Base-by-base conservation (phyloP, 345 rosid genomes). In the Murraya koenigii region DNA sequence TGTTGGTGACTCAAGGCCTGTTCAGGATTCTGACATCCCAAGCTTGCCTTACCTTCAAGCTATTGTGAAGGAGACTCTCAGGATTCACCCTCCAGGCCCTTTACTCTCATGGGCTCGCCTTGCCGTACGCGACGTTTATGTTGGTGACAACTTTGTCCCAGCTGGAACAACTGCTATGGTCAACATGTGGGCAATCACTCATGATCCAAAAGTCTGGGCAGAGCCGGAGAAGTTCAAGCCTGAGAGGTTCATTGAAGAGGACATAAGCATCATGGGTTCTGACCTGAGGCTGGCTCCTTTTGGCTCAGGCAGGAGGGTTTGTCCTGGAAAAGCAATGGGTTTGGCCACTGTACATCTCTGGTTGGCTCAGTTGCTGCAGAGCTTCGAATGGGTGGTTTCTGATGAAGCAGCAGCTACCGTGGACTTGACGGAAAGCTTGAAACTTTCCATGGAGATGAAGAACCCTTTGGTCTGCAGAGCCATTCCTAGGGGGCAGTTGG, bases 111-210 rank as follows among this genome's bases (percentile, higher is more conserved):
- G 97, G 97, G 98, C 97, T 13, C 83, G 98, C 26, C 87, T 93
- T 0, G 90, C 97, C 2, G 84, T 85, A 65, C 93, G 89, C 20
- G 95, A 94, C 81, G 84, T 85, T 66, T 85, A 83, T 4, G 75
- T 93, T 0, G 94, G 91, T 13, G 72, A 78, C 7, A 75, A 74
- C 62, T 80, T 88, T 32, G 73, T 94, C 72, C 97, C 97, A 0
- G 93, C 92, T 0, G 94, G 97, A 69, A 94, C 97, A 41, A 86
- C 97, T 0, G 97, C 97, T 30, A 94, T 93, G 97, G 95, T 94
- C 35, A 93, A 89, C 87, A 94, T 93, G 98, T 94, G 97, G 97
- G 86, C 95, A 1, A 94, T 93, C 36, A 90, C 97, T 7, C 97
- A 91, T 41, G 91, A 94, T 58, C 66, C 72, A 32, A 67, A 72